A percentile compares a stretch with the other conserved stretches of the same genome.
Conservation (phyloP, 116 monocot species). For the Zostera marina region DNA sequence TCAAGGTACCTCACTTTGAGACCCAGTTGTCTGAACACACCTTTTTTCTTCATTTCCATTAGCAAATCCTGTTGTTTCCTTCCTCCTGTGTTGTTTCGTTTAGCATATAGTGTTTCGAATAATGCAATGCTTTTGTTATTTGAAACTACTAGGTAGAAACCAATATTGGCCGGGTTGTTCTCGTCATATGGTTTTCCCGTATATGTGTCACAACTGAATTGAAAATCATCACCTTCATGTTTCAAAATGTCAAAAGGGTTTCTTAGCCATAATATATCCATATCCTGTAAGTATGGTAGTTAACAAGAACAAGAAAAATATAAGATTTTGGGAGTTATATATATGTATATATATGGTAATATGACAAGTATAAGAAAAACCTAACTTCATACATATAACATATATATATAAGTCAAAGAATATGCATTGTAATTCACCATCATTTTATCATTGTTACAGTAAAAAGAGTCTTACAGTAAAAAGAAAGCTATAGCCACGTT, state of each 20-base stretch:
- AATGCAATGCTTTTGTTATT: constrained; percentile 34
- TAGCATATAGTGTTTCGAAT: constrained; percentile 33
- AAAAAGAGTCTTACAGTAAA: constrained; percentile 38
- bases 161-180: constrained; percentile 37
- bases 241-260: constrained; percentile 31
- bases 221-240: constrained; percentile 33
- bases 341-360: no score
- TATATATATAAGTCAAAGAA: no score
- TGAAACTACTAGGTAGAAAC: constrained; percentile 43
- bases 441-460: no score
- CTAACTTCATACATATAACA: no score
- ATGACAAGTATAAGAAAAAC: no score
- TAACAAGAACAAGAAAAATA: not conserved
- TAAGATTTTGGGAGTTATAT: no score
- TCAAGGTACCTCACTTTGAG: constrained; percentile 10
- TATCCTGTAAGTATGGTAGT: constrained; percentile 34
- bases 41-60: not conserved
- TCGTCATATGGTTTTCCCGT: constrained; percentile 15
- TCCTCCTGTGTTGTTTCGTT: constrained; percentile 18
- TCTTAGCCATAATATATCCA: constrained; percentile 68
- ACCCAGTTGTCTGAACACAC: constrained; percentile 1
- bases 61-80: constrained; percentile 20
- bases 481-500: constrained; percentile 53
- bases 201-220: constrained; percentile 39
- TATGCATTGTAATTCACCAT: no score